Percentiles rank a stretch among this genome's conserved stretches.
These are phyloP conservation scores for Malassezia restricta DNA, from an alignment of 1,284 basidiomycete species.

Conservation along the genomic window DNA sequence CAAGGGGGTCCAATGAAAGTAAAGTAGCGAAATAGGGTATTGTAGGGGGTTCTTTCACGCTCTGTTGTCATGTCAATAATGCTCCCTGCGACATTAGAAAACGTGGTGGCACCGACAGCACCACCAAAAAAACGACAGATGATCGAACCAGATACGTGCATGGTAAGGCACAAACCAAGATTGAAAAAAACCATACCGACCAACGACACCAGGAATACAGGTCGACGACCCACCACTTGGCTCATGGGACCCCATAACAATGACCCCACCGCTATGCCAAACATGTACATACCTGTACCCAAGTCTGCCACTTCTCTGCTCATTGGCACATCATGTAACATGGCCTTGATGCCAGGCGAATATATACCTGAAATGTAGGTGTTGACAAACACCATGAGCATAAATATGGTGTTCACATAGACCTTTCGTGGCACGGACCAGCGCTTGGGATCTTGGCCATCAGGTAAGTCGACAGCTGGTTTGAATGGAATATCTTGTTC, in stretches of 20 bases:
- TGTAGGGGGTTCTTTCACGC: conserved; percentile 16
- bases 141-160: conserved; percentile 1
- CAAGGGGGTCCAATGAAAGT: conserved; percentile 14
- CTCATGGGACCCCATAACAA: conserved; percentile 13
- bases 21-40: conserved; percentile 14
- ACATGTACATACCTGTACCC: conserved; percentile 14
- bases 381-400: background rate
- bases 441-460: background rate
- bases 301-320: conserved; percentile 7
- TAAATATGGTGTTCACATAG: background rate
- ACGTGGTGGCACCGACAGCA: conserved; percentile 1
- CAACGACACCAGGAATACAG: conserved; percentile 5
- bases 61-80: conserved; percentile 18
- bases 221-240: conserved; percentile 11
- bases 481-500: background rate
- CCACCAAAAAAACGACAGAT: conserved; percentile 16
- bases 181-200: conserved; percentile 7
- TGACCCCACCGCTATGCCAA: conserved; percentile 7
- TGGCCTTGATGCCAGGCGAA: conserved; percentile 3
- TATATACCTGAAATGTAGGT: conserved; percentile 13
- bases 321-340: conserved; percentile 1
- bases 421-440: conserved; percentile 10
- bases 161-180: conserved; percentile 11
- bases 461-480: background rate
- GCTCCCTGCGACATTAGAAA: conserved; percentile 17